Evolutionary conservation across 768 basidiomycete genomes (phyloP), one percentile per base, ranked within the genome.

Genomic region (Tricholoma saponaceum): DNA sequence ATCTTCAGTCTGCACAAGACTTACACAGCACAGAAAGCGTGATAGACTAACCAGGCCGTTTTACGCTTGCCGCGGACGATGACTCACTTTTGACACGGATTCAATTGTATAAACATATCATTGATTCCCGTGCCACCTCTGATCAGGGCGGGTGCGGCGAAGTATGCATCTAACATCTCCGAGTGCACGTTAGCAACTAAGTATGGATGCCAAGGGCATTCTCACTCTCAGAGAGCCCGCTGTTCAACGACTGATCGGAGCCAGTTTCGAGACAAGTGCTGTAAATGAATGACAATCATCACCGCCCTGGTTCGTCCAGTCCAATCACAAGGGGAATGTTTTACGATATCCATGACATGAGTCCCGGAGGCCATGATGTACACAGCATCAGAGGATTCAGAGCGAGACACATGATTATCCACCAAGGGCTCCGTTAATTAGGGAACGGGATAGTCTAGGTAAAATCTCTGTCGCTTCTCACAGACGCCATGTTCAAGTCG

Each of bases 1-100:
- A 79, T 86, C 55, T 86, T 86, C 71, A 83, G 84, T 66, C 69
- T 86, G 72, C 75, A 69, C 41, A 84, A 79, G 67, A 67, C 56
- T 43, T 59, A 62, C 39, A 62, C 61, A n/a, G 52, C 53, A 60
- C 37, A 35, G 37, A 26, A 51, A n/a, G n/a, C n/a, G 49, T 62
- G 57, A 28, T 39, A 20, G 41, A 54, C 41, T 64, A 55, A 57
- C 60, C 60, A 54, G 20, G 35, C 3, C 13, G 2, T 10, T 37
- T 46, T 46, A 1, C 54, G 30, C 12, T 47, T 41, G 14, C 22
- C 6, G 14, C 43, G 44, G 47, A 50, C 4, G 28, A 30, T 50
- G 26, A 30, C 47, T 30, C 47, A 18, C 26, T 10, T 10, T 18
- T 50, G 16, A 28, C 16, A n/a, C n/a, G 26, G 30, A 25, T 28